Conservation (phyloP, 192 early-diverging fungal species). For the Mortierella antarctica region DNA sequence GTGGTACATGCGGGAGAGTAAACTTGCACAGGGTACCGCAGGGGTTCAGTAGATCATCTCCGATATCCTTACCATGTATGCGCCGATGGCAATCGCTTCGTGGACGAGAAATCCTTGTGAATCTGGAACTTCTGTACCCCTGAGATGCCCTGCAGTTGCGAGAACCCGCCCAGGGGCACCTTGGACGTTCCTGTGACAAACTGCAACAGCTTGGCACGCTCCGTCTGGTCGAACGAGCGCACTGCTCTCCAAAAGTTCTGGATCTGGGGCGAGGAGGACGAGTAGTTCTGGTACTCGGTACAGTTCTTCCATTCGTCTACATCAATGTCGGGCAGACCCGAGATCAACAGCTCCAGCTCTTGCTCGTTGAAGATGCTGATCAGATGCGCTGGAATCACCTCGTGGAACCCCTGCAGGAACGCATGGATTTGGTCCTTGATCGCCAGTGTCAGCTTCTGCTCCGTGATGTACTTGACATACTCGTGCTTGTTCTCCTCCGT, state of each 20-base stretch:
- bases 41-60: too few species aligned
- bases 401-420: conserved; percentile 96
- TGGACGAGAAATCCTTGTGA: conserved; percentile 92
- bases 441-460: conserved; percentile 89
- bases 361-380: conserved; percentile 99
- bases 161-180: conserved; percentile 97
- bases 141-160: conserved; percentile 89
- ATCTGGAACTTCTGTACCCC: conserved; percentile 99
- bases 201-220: conserved; percentile 96
- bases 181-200: conserved; percentile 98
- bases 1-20: too few species aligned
- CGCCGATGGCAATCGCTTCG: conserved; percentile 91
- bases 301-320: conserved; percentile 99
- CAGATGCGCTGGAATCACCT: conserved; percentile 91
- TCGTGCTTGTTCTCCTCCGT: conserved; percentile 98
- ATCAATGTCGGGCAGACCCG: conserved; percentile 98
- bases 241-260: conserved; percentile 99
- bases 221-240: conserved; percentile 96
- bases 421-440: conserved; percentile 96
- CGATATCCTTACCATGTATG: conserved; percentile 87
- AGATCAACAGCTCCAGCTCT: conserved; percentile 97
- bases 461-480: conserved; percentile 93
- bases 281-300: conserved; percentile 95
- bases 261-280: conserved; percentile 85
- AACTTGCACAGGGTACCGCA: too few species aligned